phyloP scores from a whole-genome alignment of 345 rosid genomes.

The Nasturtium officinale region DNA sequence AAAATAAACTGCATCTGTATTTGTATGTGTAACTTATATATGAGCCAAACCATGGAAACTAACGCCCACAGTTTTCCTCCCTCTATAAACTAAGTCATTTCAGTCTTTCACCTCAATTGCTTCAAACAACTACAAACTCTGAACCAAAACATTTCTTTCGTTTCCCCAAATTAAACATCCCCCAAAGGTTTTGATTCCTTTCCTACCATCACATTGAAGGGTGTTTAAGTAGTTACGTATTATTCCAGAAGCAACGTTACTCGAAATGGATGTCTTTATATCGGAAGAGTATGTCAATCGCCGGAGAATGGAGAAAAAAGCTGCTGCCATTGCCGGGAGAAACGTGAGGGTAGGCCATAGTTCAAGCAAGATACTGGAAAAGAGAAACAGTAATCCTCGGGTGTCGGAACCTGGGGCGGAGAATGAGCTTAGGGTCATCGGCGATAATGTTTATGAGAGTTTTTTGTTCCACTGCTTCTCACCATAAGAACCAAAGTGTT shows the following conservation, averaged over 20 bases:
- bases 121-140: conserved; percentile 4
- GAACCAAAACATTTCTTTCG: conserved; percentile 14
- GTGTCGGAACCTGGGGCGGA: conserved; percentile 29
- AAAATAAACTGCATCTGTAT: background rate
- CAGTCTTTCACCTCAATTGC: conserved; percentile 1
- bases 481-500: conserved; percentile 10
- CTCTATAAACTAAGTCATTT: conserved; percentile 15
- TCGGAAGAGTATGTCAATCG: conserved; percentile 64
- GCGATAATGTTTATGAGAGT: conserved; percentile 24
- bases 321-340: conserved; percentile 41
- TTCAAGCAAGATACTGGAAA: too few species aligned
- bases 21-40: background rate
- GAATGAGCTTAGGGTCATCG: conserved; percentile 24
- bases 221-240: background rate
- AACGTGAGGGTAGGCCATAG: conserved; percentile 16
- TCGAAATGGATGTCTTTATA: conserved; percentile 61
- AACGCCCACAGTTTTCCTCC: conserved; percentile 36
- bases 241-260: background rate
- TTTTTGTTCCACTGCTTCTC: conserved; percentile 41
- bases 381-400: background rate
- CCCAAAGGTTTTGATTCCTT: background rate
- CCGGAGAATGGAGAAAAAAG: conserved; percentile 59
- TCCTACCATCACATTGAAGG: background rate
- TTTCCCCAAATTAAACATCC: background rate
- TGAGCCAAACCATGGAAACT: conserved; percentile 23